Percentiles rank a stretch among this genome's conserved stretches.
Evolutionary conservation across 305 asterid genomes (phyloP).

Genomic region (Ilex paraguariensis): DNA sequence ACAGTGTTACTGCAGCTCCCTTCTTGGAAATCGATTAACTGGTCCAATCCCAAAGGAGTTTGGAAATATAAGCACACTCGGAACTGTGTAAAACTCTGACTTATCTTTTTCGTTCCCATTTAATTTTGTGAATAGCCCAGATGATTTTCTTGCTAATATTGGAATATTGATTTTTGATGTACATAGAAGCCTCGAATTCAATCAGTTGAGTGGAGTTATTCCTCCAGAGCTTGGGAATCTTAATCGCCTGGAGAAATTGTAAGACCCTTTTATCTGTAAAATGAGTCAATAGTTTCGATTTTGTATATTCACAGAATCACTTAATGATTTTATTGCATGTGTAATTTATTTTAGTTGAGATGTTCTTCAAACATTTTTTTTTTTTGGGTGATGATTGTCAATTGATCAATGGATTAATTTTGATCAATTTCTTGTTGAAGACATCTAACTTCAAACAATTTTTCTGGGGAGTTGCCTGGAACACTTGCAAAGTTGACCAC

Average conservation of each 20-base stretch:
- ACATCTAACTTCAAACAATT: constrained; percentile 49
- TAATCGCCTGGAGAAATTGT: constrained; percentile 42
- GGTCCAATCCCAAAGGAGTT: constrained; percentile 52
- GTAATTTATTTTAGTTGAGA: too few species aligned
- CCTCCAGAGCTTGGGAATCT: constrained; percentile 63
- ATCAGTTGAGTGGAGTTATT: constrained; percentile 53
- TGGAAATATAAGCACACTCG: constrained; percentile 56
- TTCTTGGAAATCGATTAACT: constrained; percentile 53
- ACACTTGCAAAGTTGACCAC: constrained; percentile 46
- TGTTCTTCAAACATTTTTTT: too few species aligned
- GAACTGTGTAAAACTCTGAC: constrained; percentile 30
- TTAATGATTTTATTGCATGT: too few species aligned
- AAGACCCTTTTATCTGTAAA: constrained; percentile 16
- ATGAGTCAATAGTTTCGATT: neutral
- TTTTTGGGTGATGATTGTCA: too few species aligned
- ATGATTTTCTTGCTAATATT: too few species aligned
- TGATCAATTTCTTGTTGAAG: constrained; percentile 21
- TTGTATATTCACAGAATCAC: too few species aligned
- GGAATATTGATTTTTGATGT: neutral
- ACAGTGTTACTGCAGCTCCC: constrained; percentile 37
- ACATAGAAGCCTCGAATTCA: constrained; percentile 43
- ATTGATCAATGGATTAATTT: too few species aligned
- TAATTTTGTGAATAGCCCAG: too few species aligned
- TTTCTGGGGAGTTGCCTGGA: constrained; percentile 51
- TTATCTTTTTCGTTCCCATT: neutral